Conservation (phyloP, 352 stramenopile genomes). For the Poterioochromonas sp. region DNA sequence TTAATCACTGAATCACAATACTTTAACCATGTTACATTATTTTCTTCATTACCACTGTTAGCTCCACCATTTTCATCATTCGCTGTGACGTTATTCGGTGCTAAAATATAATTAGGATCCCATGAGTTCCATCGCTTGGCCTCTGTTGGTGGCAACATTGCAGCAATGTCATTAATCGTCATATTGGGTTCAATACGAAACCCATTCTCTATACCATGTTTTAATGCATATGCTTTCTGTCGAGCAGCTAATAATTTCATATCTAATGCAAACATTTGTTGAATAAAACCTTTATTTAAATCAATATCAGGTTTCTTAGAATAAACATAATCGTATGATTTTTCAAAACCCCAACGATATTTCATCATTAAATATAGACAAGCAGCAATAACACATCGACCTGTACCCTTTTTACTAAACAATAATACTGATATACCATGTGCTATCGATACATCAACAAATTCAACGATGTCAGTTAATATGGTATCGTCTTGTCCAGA, state of each 20-base stretch:
- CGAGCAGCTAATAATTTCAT: constrained; percentile 34
- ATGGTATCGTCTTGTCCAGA: constrained; percentile 18
- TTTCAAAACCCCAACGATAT: constrained; percentile 80
- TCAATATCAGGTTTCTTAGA: constrained; percentile 69
- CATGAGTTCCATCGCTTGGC: constrained; percentile 3
- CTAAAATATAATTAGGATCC: constrained; percentile 27
- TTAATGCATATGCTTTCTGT: constrained; percentile 25
- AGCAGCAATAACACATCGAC: constrained; percentile 49
- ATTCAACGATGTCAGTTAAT: constrained; percentile 22
- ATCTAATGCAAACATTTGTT: constrained; percentile 47
- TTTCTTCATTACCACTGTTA: background rate
- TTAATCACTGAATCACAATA: background rate
- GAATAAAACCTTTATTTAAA: constrained; percentile 48
- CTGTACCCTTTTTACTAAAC: constrained; percentile 60
- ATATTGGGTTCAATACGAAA: constrained; percentile 22
- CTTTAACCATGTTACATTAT: background rate
- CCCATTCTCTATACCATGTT: constrained; percentile 6
- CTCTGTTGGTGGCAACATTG: constrained; percentile 19
- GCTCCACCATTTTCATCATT: background rate
- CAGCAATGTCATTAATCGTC: constrained; percentile 21
- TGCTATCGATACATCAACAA: constrained; percentile 16
- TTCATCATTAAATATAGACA: constrained; percentile 76
- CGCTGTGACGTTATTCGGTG: background rate
- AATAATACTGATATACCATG: constrained; percentile 47
- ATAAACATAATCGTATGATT: constrained; percentile 74